Evolutionary conservation across 2,329 filamentous ascomycete genomes (phyloP).

Genomic region (Fusarium sp.): DNA sequence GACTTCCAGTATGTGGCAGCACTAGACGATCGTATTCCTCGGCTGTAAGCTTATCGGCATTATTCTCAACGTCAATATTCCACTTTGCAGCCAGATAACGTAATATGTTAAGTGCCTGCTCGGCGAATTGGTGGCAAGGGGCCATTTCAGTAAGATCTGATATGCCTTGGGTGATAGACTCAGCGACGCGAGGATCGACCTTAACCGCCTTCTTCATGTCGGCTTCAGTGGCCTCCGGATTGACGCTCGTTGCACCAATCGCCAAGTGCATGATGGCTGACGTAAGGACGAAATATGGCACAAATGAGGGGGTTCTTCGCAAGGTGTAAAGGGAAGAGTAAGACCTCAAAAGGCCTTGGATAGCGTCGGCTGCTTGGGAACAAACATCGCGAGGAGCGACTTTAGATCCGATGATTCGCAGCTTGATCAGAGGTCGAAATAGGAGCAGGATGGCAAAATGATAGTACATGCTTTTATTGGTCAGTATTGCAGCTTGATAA

Average conservation of each 20-base stretch:
- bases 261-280: conserved; percentile 71
- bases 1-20: conserved; percentile 62
- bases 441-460: conserved; percentile 78
- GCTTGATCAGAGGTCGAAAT: conserved; percentile 77
- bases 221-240: conserved; percentile 38
- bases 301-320: conserved; percentile 69
- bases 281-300: conserved; percentile 71
- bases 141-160: conserved; percentile 70
- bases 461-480: conserved; percentile 71
- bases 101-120: conserved; percentile 70
- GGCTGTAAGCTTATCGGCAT: conserved; percentile 44
- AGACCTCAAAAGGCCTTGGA: conserved; percentile 66
- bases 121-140: conserved; percentile 69
- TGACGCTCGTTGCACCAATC: conserved; percentile 56
- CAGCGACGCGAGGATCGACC: conserved; percentile 55
- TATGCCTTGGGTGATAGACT: conserved; percentile 65
- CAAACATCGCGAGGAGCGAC: conserved; percentile 75
- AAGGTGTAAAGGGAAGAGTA: conserved; percentile 70
- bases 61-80: conserved; percentile 65
- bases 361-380: conserved; percentile 69
- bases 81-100: conserved; percentile 69
- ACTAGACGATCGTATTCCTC: conserved; percentile 57
- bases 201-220: conserved; percentile 51
- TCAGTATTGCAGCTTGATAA: conserved; percentile 1
- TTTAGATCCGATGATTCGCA: conserved; percentile 71